Evolutionary conservation across 2,329 filamentous ascomycete species (phyloP).

Genomic region (Septoria petroselini): DNA sequence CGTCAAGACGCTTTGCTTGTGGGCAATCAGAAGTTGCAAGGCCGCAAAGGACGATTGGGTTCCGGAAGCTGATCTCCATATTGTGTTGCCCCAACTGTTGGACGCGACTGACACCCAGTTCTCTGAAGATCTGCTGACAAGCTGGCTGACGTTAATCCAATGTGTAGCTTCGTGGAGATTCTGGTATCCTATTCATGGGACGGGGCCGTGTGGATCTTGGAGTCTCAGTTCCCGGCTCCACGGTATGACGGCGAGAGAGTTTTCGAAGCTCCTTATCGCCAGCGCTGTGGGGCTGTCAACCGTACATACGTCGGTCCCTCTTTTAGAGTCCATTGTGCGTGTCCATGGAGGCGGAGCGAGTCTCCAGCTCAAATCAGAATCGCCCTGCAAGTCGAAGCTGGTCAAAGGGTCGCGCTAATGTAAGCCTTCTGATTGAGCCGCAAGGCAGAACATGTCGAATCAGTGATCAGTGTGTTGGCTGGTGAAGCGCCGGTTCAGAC

Average conservation of each 20-base stretch:
- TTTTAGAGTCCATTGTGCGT: no score
- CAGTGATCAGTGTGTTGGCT: no score
- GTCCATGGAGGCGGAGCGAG: no score
- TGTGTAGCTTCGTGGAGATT: constrained; percentile 6
- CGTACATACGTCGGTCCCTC: no score
- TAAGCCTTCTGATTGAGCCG: no score
- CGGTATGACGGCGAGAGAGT: background rate
- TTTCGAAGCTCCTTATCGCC: constrained; percentile 20
- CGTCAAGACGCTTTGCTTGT: constrained; percentile 9
- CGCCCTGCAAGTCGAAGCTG: background rate
- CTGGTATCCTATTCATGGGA: background rate
- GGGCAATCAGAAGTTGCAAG: constrained; percentile 6
- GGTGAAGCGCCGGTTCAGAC: no score
- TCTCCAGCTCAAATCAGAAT: background rate
- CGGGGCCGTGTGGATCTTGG: constrained; percentile 2
- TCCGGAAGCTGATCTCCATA: constrained; percentile 4
- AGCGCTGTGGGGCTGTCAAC: no score
- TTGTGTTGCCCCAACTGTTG: constrained; percentile 9
- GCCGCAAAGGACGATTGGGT: constrained; percentile 4
- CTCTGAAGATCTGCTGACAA: background rate
- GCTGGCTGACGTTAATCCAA: constrained; percentile 11
- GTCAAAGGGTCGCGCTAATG: no score
- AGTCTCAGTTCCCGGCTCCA: background rate
- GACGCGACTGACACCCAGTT: constrained; percentile 1
- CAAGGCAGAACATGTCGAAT: no score